These are phyloP conservation scores for Candida tunisiensis DNA, from an alignment of 1,139 yeast species.

Conservation along the genomic window DNA sequence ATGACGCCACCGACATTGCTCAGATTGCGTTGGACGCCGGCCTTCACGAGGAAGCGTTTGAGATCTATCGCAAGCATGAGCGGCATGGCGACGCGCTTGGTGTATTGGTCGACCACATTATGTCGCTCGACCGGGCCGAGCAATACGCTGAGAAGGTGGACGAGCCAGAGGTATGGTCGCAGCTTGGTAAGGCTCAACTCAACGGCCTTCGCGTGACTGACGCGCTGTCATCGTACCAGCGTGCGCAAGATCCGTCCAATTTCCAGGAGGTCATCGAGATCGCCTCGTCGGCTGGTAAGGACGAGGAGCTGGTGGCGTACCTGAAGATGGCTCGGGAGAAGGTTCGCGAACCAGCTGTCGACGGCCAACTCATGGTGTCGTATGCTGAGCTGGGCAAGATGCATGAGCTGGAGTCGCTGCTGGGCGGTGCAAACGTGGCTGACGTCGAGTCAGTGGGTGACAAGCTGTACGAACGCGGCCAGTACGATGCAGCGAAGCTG, in stretches of 20 bases:
- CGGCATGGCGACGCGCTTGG: constrained; percentile 66
- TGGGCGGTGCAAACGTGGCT: constrained; percentile 83
- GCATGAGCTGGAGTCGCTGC: constrained; percentile 68
- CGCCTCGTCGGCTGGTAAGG: constrained; percentile 91
- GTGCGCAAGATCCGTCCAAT: constrained; percentile 83
- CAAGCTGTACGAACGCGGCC: constrained; percentile 61
- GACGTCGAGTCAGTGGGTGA: constrained; percentile 89
- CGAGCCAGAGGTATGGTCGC: constrained; percentile 80
- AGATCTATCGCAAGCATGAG: constrained; percentile 77
- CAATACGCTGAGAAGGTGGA: constrained; percentile 85
- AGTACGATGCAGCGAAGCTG: constrained; percentile 86
- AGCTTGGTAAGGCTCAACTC: constrained; percentile 90
- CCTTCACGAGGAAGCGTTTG: constrained; percentile 86
- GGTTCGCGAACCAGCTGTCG: constrained; percentile 81
- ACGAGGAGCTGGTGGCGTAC: constrained; percentile 78
- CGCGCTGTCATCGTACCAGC: constrained; percentile 69
- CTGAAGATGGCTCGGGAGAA: constrained; percentile 90
- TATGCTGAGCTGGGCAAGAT: constrained; percentile 69
- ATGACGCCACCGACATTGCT: constrained; percentile 89
- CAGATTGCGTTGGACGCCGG: constrained; percentile 82
- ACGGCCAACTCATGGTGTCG: constrained; percentile 78
- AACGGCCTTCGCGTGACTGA: constrained; percentile 88
- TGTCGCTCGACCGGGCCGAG: constrained; percentile 92
- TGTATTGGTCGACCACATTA: constrained; percentile 80
- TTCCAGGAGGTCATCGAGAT: constrained; percentile 87